Evolutionary conservation across 352 stramenopile genomes (phyloP).

Genomic region (Globisporangium acanthophoron): DNA sequence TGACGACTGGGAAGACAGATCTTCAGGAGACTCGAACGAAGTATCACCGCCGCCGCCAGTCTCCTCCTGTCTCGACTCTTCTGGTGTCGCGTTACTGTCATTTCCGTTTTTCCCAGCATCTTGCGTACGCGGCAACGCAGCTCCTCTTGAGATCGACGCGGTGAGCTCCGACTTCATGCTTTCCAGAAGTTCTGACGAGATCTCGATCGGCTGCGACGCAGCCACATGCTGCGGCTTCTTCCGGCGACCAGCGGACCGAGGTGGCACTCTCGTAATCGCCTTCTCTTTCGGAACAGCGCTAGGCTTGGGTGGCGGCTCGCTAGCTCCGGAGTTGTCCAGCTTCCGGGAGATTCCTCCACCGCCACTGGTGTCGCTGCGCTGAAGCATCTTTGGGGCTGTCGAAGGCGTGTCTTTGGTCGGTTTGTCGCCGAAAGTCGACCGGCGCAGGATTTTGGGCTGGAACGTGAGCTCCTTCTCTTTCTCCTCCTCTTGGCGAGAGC

Average conservation of each 20-base stretch:
- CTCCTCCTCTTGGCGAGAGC: constrained; percentile 57
- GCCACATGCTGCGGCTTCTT: constrained; percentile 34
- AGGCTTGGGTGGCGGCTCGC: constrained; percentile 3
- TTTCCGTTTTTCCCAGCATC: not conserved
- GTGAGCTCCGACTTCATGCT: constrained; percentile 67
- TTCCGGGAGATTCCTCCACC: constrained; percentile 11
- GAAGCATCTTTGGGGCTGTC: constrained; percentile 4
- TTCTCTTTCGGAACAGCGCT: constrained; percentile 23
- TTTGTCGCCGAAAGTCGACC: constrained; percentile 48
- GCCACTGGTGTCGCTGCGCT: constrained; percentile 12
- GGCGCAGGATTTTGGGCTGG: constrained; percentile 72
- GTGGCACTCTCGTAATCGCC: constrained; percentile 30
- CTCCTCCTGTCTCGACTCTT: not conserved
- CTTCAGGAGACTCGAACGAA: not conserved
- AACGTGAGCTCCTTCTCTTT: constrained; percentile 80
- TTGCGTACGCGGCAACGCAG: constrained; percentile 6
- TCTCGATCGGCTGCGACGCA: constrained; percentile 41
- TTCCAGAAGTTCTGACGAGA: constrained; percentile 55
- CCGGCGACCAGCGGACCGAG: constrained; percentile 11
- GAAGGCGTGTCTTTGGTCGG: constrained; percentile 20
- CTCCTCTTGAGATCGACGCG: constrained; percentile 28
- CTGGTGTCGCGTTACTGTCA: not conserved
- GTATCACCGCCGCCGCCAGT: not conserved
- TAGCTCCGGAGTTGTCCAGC: constrained; percentile 4
- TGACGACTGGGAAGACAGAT: not conserved